A percentile compares a stretch with the other conserved stretches of the same genome.
phyloP scores from a whole-genome alignment of 176 grass and related monocot genomes.

The Chrysopogon serrulatus region DNA sequence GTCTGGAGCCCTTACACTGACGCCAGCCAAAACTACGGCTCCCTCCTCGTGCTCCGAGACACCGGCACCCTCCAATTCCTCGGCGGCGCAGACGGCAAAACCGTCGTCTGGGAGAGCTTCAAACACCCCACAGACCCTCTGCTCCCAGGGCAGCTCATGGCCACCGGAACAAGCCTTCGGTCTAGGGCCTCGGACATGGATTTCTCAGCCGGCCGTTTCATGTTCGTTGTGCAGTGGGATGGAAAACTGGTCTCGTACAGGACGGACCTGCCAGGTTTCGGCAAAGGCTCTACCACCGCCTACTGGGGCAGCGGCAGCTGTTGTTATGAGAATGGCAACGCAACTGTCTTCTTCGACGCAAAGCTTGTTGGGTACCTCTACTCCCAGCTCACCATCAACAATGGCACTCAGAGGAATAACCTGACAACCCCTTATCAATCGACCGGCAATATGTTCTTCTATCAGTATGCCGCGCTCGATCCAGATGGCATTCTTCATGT shows the following conservation, averaged over 20 bases:
- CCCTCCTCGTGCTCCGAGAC: no score
- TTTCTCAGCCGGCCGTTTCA: background rate
- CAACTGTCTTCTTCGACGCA: background rate
- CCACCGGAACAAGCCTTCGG: background rate
- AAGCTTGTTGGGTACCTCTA: background rate
- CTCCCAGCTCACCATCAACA: background rate
- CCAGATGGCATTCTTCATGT: no score
- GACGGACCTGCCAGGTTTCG: background rate
- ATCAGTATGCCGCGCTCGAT: background rate
- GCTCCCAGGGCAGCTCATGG: constrained; percentile 3
- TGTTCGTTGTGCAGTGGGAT: background rate
- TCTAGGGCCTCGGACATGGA: background rate
- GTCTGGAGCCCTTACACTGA: background rate
- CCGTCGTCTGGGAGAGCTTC: no score
- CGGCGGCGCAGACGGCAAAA: no score
- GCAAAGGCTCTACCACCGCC: no score
- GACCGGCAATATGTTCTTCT: background rate
- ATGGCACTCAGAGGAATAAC: background rate
- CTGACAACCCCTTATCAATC: background rate
- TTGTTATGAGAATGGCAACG: background rate
- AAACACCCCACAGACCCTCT: constrained; percentile 17
- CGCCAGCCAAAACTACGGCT: no score
- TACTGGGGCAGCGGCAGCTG: background rate
- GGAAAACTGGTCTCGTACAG: background rate
- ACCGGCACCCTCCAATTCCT: no score